phyloP scores from a whole-genome alignment of 768 basidiomycete genomes.

The Podaxis sp. region DNA sequence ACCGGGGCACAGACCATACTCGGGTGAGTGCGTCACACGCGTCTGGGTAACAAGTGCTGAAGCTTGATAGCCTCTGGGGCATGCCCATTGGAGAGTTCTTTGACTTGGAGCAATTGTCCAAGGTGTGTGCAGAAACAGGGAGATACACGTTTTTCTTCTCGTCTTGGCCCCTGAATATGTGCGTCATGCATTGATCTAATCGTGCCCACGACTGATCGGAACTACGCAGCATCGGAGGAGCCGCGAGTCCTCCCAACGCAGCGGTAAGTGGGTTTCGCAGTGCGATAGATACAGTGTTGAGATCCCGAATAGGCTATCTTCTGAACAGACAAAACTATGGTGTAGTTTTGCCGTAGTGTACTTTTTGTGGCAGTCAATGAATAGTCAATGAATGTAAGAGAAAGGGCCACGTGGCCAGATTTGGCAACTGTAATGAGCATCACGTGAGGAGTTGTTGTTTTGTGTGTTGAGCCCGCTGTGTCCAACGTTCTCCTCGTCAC shows the following conservation, averaged over 20 bases:
- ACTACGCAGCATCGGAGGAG: slow-evolving; percentile 55
- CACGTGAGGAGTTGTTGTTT: slow-evolving; percentile 30
- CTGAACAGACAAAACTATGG: not conserved
- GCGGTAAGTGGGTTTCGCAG: slow-evolving; percentile 43
- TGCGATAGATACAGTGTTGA: not conserved
- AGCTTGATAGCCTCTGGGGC: slow-evolving; percentile 54
- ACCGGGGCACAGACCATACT: slow-evolving; percentile 48
- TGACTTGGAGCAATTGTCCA: slow-evolving; percentile 63
- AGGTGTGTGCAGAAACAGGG: slow-evolving; percentile 53
- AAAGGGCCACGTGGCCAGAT: slow-evolving; percentile 9
- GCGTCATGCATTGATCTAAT: slow-evolving; percentile 23
- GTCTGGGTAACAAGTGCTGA: not conserved
- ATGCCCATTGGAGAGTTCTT: slow-evolving; percentile 82
- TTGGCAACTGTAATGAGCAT: slow-evolving; percentile 11
- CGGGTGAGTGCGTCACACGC: slow-evolving; percentile 39
- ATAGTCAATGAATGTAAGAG: not conserved
- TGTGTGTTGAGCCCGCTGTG: slow-evolving; percentile 9
- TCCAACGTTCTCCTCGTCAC: slow-evolving; percentile 14
- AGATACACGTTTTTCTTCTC: slow-evolving; percentile 77
- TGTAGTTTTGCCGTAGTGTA: not conserved
- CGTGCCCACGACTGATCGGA: slow-evolving; percentile 6
- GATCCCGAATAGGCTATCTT: slow-evolving; percentile 4
- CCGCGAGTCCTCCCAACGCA: slow-evolving; percentile 71
- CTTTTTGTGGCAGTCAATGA: not conserved
- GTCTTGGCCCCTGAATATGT: slow-evolving; percentile 76